Conservation (phyloP, 2,329 filamentous ascomycete genomes). For the Trichoderma gracile region DNA sequence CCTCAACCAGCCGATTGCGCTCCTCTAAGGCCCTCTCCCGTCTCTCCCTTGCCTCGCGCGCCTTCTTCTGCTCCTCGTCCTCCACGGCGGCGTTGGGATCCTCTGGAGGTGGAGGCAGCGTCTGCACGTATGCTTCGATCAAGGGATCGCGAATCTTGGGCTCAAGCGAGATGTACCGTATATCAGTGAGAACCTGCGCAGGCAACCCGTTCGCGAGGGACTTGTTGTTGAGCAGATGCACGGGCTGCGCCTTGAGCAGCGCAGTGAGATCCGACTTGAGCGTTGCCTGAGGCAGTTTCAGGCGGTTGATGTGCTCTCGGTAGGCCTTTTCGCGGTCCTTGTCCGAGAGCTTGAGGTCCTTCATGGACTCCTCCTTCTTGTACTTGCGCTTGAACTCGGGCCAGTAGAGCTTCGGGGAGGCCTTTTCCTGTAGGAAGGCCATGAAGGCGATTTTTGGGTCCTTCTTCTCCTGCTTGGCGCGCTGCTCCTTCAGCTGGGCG, state of each 20-base stretch:
- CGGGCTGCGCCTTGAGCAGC: constrained; percentile 63
- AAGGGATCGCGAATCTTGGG: constrained; percentile 62
- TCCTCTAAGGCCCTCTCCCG: constrained; percentile 69
- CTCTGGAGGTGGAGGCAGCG: constrained; percentile 60
- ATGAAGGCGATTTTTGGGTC: constrained; percentile 85
- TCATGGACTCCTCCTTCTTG: constrained; percentile 78
- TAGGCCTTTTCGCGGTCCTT: constrained; percentile 80
- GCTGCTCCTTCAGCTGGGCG: constrained; percentile 67
- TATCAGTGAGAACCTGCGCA: constrained; percentile 61
- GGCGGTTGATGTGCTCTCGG: constrained; percentile 67
- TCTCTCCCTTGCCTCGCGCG: constrained; percentile 52
- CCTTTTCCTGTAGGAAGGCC: constrained; percentile 75
- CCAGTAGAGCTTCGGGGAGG: constrained; percentile 94
- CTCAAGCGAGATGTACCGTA: constrained; percentile 69
- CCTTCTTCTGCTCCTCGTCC: constrained; percentile 53
- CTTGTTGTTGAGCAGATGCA: constrained; percentile 59
- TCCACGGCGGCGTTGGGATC: constrained; percentile 44
- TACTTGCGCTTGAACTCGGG: constrained; percentile 93
- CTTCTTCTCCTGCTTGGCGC: constrained; percentile 73
- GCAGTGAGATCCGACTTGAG: constrained; percentile 69
- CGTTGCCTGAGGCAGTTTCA: constrained; percentile 65
- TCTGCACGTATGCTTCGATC: constrained; percentile 66
- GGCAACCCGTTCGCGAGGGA: constrained; percentile 62
- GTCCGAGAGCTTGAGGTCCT: constrained; percentile 67
- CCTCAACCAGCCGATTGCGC: constrained; percentile 61